Evolutionary conservation across 2,329 filamentous ascomycete species (phyloP).

Genomic region (Arthrobotrys sphaeroides): DNA sequence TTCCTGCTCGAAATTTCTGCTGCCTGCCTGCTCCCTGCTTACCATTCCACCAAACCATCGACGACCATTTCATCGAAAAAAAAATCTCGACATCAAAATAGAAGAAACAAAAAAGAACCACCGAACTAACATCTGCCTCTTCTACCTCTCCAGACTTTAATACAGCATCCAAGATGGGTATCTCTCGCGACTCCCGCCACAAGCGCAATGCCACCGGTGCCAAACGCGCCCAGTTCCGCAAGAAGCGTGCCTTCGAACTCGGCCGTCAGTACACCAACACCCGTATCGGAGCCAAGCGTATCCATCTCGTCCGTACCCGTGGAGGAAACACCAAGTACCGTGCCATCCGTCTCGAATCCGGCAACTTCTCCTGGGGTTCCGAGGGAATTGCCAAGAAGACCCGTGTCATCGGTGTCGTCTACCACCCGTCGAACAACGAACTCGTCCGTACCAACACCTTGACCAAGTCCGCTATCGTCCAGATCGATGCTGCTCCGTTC

Average conservation of each 20-base stretch:
- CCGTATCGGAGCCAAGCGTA: constrained; percentile 95
- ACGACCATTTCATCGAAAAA: neutral
- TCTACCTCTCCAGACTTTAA: constrained; percentile 67
- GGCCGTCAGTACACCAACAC: constrained; percentile 99
- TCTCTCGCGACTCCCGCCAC: constrained; percentile 99
- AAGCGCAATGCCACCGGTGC: constrained; percentile 99
- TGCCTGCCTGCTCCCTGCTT: neutral
- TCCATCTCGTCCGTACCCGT: constrained; percentile 95
- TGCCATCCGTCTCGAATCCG: constrained; percentile 95
- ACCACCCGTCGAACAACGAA: constrained; percentile 99
- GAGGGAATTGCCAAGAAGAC: constrained; percentile 98
- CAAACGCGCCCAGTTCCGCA: constrained; percentile 94
- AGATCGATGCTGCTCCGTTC: constrained; percentile 98
- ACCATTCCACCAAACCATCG: neutral
- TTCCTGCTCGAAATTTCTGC: constrained; percentile 1
- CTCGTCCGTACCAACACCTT: constrained; percentile 99
- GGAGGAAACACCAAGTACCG: constrained; percentile 99
- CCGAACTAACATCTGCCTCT: constrained; percentile 57
- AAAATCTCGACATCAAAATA: neutral
- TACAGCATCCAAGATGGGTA: constrained; percentile 79
- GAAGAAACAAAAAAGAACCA: neutral
- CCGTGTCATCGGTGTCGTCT: constrained; percentile 97
- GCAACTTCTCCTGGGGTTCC: constrained; percentile 99
- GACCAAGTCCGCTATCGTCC: constrained; percentile 97
- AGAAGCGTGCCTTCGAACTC: constrained; percentile 99